Conservation (phyloP, 306 rosid species). For the Vigna unguiculata region DNA sequence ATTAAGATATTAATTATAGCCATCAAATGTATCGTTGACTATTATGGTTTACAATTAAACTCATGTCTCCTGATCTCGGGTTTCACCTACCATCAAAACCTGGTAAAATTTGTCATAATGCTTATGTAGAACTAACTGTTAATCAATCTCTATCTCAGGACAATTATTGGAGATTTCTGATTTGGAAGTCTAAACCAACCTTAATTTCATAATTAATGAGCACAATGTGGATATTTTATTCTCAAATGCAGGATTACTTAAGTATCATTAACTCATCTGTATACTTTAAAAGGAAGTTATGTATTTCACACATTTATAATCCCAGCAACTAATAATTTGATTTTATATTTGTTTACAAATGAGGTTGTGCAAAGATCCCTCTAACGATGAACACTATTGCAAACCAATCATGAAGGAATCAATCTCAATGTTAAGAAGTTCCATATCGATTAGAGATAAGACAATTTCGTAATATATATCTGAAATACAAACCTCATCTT, state of each 20-base stretch:
- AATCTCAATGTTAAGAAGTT: too few species aligned
- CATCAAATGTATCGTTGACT: slow-evolving; percentile 49
- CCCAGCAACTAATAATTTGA: too few species aligned
- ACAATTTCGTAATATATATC: too few species aligned
- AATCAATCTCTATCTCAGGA: slow-evolving; percentile 4
- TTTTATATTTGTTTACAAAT: too few species aligned
- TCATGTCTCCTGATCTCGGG: slow-evolving; percentile 40
- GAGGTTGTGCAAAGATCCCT: too few species aligned
- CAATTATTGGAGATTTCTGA: slow-evolving; percentile 31
- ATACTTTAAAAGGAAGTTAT: neutral
- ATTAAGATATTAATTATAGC: slow-evolving; percentile 40
- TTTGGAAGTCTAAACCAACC: neutral
- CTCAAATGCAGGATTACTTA: slow-evolving; percentile 29
- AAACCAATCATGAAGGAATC: too few species aligned
- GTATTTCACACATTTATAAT: too few species aligned
- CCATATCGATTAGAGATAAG: too few species aligned
- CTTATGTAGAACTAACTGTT: slow-evolving; percentile 20
- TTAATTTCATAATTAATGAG: neutral
- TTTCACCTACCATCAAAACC: slow-evolving; percentile 46
- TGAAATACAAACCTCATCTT: too few species aligned
- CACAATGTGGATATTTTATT: neutral
- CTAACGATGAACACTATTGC: too few species aligned
- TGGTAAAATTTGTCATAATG: slow-evolving; percentile 32
- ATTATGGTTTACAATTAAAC: slow-evolving; percentile 31
- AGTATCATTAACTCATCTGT: neutral